Base-by-base conservation (phyloP, 495 filamentous ascomycete genomes). In the Tuber borchii region DNA sequence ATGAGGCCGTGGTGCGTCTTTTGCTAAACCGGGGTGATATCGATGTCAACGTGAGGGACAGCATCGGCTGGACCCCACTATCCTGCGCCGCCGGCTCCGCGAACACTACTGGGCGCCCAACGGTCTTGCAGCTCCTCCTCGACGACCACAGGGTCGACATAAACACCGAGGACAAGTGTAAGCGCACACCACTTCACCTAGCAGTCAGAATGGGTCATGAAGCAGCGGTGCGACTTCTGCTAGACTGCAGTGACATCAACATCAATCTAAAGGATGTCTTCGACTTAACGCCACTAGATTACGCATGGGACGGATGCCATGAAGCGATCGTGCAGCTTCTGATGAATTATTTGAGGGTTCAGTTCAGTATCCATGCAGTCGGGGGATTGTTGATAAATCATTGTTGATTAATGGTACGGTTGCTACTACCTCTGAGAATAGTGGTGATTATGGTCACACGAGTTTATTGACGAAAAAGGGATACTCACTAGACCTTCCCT, bases 221-320 rank as follows among this genome's bases (percentile, higher is more conserved):
- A 72, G 68, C 45, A 34, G 78, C 79, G 22, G 83, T 85, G 51
- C 71, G 73, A 70, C 31, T 82, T 45, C 74, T 84, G 44, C 80
- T 81, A n/a, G 75, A 74, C 31, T 76, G 69, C 31, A n/a, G 71
- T 42, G 79, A 72, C 45, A 65, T 76, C 73, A 72, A 81, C 34
- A n/a, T 76, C 42, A 69, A 77, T 46, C 14, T 48, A 34, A 78
- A 74, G 19, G 71, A 74, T 40, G n/a, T 16, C 14, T 37, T 14
- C 31, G 75, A 72, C 2, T 19, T 12, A 14, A 74, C 77, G 46
- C 77, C 77, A 22, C 75, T 79, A 14, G 42, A 19, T 34, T 73
- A 22, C 19, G 77, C 77, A 34, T 84, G 81, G 69, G 5, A 8
- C 22, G 68, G 72, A 3, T 73, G 77, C 48, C 69, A 79, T 39